These are phyloP conservation scores for Scheffersomyces amazonensis DNA, from an alignment of 805 yeast genomes.

Conservation along the genomic window DNA sequence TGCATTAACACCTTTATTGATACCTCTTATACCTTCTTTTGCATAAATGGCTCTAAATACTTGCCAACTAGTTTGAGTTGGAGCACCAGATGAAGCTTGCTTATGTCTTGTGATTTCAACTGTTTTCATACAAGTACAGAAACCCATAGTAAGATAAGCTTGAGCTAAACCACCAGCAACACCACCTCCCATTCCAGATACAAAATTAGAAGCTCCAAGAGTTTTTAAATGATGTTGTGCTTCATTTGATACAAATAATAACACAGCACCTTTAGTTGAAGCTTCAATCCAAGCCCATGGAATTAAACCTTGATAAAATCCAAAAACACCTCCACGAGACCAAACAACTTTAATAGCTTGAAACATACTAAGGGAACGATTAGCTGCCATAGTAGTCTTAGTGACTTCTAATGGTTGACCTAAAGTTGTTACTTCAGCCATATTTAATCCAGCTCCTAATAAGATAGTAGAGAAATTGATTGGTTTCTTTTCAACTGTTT, in stretches of 20 bases:
- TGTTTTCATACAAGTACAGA: conserved; percentile 98
- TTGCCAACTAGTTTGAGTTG: conserved; percentile 69
- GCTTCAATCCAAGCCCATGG: conserved; percentile 99
- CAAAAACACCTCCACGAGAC: conserved; percentile 89
- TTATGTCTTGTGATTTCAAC: conserved; percentile 94
- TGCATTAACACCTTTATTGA: conserved; percentile 97
- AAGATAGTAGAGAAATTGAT: conserved; percentile 85
- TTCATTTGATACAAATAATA: conserved; percentile 88
- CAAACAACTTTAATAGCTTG: conserved; percentile 75
- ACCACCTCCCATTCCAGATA: conserved; percentile 94
- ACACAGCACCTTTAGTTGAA: conserved; percentile 96
- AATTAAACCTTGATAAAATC: conserved; percentile 95
- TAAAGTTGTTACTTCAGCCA: conserved; percentile 89
- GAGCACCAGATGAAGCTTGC: conserved; percentile 65
- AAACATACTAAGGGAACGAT: conserved; percentile 65
- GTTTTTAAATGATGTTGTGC: conserved; percentile 74
- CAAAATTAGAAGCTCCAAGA: conserved; percentile 63
- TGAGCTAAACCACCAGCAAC: conserved; percentile 94
- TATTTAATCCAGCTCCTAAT: conserved; percentile 88
- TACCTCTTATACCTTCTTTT: conserved; percentile 89
- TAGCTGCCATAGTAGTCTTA: conserved; percentile 98
- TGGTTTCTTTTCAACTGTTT: conserved; percentile 69
- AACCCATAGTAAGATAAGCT: conserved; percentile 95
- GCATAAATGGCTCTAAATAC: conserved; percentile 83
- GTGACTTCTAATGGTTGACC: conserved; percentile 97